Conservation (phyloP, 495 filamentous ascomycete genomes). For the Cudoniella acicularis region DNA sequence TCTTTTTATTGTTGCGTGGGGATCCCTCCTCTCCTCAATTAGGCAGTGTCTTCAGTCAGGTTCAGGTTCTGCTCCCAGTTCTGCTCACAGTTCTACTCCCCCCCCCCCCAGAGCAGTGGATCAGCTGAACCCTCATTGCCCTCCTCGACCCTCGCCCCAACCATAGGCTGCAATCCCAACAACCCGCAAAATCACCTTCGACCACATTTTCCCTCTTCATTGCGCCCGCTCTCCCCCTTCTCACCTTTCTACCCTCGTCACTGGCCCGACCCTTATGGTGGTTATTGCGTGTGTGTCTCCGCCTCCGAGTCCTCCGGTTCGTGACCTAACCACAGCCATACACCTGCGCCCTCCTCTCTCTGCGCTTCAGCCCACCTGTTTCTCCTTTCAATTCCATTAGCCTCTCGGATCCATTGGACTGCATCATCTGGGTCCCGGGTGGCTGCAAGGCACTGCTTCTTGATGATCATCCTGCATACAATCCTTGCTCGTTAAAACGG, state of each 20-base stretch:
- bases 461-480: slow-evolving; percentile 24
- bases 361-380: background rate
- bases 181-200: background rate
- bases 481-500: slow-evolving; percentile 12
- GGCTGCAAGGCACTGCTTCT: slow-evolving; percentile 26
- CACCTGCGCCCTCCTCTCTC: background rate
- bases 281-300: slow-evolving; percentile 1
- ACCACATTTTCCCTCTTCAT: background rate
- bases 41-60: background rate
- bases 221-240: background rate
- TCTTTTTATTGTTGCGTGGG: background rate
- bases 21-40: background rate
- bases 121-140: slow-evolving; percentile 4
- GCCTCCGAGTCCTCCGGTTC: background rate
- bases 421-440: slow-evolving; percentile 3
- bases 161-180: background rate
- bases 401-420: slow-evolving; percentile 3
- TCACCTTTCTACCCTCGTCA: background rate
- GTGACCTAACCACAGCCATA: background rate
- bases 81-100: background rate
- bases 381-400: background rate
- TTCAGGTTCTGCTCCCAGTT: too few species aligned
- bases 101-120: slow-evolving; percentile 1
- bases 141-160: background rate
- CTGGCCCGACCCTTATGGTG: background rate